These are phyloP conservation scores for Alternaria gansuensis DNA, from an alignment of 2,329 filamentous ascomycete genomes.

Conservation along the genomic window DNA sequence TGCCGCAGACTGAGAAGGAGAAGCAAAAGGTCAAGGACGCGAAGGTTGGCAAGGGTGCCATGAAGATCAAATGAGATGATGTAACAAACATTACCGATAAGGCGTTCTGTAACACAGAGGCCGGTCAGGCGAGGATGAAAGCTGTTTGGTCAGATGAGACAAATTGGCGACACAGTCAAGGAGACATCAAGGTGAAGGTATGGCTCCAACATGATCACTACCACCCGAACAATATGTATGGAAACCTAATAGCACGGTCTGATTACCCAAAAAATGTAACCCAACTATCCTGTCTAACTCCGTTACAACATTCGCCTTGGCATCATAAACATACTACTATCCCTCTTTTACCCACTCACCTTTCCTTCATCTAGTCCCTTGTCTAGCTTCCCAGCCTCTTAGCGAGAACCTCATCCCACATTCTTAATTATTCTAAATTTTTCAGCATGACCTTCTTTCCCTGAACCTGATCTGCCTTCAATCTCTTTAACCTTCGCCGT, in stretches of 20 bases:
- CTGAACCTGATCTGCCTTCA: too few species aligned
- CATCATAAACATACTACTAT: too few species aligned
- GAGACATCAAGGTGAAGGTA: background rate
- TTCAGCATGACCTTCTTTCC: too few species aligned
- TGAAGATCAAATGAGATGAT: conserved; percentile 16
- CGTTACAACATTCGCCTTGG: too few species aligned
- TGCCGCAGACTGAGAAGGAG: conserved; percentile 32
- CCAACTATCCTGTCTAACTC: background rate
- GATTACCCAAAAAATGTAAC: background rate
- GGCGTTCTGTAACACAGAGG: background rate
- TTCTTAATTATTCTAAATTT: too few species aligned
- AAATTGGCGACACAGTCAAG: background rate
- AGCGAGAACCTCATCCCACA: too few species aligned
- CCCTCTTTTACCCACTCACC: too few species aligned
- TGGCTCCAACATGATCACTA: background rate
- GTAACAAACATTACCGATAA: background rate
- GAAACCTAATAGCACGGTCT: background rate
- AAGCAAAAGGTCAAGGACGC: conserved; percentile 33
- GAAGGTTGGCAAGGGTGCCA: conserved; percentile 32
- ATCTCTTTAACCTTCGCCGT: too few species aligned
- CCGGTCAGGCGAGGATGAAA: background rate
- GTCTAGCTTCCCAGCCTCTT: too few species aligned
- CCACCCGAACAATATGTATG: background rate
- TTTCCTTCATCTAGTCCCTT: too few species aligned
- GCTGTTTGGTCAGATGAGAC: background rate